These are phyloP conservation scores for Persicaria tinctoria DNA, from an alignment of 148 eudicot species.

Conservation along the genomic window DNA sequence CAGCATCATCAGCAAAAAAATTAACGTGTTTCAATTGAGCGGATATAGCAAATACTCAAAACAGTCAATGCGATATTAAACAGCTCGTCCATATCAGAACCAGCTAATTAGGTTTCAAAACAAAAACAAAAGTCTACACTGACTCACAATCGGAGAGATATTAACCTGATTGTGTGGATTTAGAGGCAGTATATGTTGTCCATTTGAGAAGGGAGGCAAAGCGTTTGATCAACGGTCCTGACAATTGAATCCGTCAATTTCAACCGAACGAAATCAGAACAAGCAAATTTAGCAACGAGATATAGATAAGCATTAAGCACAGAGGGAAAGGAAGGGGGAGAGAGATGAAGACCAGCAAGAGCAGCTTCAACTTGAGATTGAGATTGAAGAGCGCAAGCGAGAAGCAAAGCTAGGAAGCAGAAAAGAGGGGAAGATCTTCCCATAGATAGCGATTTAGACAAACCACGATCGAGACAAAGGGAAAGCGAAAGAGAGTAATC, in stretches of 20 bases:
- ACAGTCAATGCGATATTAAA: neutral
- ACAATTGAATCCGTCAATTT: neutral
- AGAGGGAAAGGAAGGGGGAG: neutral
- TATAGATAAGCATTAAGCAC: neutral
- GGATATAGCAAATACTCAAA: neutral
- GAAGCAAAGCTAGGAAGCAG: slow-evolving; percentile 23
- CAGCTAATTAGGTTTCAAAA: neutral
- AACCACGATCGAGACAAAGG: neutral
- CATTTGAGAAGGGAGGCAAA: slow-evolving; percentile 64
- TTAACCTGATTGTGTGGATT: slow-evolving; percentile 64
- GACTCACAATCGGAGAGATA: neutral
- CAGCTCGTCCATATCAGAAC: slow-evolving; percentile 7
- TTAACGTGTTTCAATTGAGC: neutral
- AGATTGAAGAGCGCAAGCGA: slow-evolving; percentile 31
- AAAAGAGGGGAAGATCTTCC: slow-evolving; percentile 22
- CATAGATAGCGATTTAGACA: slow-evolving; percentile 26
- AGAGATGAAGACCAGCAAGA: slow-evolving; percentile 40
- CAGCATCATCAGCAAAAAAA: slow-evolving; percentile 8
- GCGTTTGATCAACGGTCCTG: slow-evolving; percentile 73
- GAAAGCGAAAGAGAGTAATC: neutral
- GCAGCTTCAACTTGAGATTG: slow-evolving; percentile 48
- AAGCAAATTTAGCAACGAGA: neutral
- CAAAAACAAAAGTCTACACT: neutral
- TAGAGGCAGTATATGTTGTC: slow-evolving; percentile 55
- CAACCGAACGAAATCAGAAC: slow-evolving; percentile 5